Conservation (phyloP, 768 basidiomycete genomes). For the Phylloporus sp. region DNA sequence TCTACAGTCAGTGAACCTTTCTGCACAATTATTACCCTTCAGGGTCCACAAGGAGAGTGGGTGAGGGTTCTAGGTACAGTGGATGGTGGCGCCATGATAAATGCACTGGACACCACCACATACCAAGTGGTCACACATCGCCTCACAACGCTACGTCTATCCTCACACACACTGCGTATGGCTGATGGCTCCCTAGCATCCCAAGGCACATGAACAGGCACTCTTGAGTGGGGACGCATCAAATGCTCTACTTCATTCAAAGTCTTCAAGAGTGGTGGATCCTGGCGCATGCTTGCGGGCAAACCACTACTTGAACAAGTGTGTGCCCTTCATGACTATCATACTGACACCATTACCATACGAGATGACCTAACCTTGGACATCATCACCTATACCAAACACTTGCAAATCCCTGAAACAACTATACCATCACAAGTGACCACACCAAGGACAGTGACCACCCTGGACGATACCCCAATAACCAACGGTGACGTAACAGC, state of each 20-base stretch:
- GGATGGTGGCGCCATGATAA: not conserved
- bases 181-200: too few relatives aligned
- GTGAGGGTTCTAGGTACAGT: not conserved
- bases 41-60: not conserved
- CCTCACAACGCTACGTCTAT: too few relatives aligned
- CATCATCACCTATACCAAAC: too few relatives aligned
- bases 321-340: not conserved
- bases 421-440: too few relatives aligned
- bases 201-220: too few relatives aligned
- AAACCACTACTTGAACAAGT: not conserved
- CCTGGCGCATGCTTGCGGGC: not conserved
- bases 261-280: not conserved
- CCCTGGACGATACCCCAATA: too few relatives aligned
- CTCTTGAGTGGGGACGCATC: too few relatives aligned
- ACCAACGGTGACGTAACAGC: too few relatives aligned
- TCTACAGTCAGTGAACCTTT: not conserved
- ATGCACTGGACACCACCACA: not conserved
- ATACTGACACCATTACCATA: not conserved
- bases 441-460: too few relatives aligned
- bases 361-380: too few relatives aligned
- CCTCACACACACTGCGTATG: too few relatives aligned
- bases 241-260: not conserved
- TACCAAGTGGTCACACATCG: not conserved
- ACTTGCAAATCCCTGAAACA: too few relatives aligned
- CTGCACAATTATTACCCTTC: not conserved